Conservation (phyloP, 495 filamentous ascomycete genomes). For the Neurospora sp. region DNA sequence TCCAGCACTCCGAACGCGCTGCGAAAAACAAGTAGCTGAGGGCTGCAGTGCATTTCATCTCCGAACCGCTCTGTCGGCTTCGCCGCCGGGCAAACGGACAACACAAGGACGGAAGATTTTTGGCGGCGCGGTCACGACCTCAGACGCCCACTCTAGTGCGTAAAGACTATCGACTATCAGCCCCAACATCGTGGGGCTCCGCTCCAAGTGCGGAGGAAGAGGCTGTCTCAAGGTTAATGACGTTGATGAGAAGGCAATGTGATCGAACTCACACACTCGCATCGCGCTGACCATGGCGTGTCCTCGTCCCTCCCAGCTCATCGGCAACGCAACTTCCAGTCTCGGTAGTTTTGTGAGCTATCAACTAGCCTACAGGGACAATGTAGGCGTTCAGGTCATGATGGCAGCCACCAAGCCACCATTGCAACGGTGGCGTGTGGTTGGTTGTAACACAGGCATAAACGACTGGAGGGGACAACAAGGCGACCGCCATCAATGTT, state of each 20-base stretch:
- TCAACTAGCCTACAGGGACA: background rate
- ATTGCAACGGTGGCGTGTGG: background rate
- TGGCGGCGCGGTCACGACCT: background rate
- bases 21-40: background rate
- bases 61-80: background rate
- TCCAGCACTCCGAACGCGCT: background rate
- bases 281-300: background rate
- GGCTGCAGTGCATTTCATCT: background rate
- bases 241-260: background rate
- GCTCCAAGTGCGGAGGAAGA: background rate
- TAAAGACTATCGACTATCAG: background rate
- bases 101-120: background rate
- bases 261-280: background rate
- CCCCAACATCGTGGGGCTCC: background rate
- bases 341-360: background rate
- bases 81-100: background rate
- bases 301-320: background rate
- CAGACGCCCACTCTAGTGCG: background rate
- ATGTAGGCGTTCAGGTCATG: background rate
- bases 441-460: background rate
- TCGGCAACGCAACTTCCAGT: background rate
- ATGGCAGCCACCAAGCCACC: background rate
- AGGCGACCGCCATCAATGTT: background rate
- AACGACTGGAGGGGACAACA: background rate
- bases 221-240: background rate